Conservation (phyloP, 257 asterid genomes). For the Jaltomata sinuosa region DNA sequence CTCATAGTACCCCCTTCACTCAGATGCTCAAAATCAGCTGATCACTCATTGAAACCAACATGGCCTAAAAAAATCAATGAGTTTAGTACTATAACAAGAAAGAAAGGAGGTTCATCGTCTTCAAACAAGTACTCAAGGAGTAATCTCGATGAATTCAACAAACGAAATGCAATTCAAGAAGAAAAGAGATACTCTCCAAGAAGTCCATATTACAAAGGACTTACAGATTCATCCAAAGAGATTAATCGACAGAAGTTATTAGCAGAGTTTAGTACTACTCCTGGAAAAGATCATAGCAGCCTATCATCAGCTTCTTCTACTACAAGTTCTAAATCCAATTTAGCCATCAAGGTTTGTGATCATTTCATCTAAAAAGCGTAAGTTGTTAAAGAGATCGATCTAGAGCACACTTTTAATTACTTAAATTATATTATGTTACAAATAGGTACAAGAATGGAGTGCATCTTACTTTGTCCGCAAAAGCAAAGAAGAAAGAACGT, state of each 20-base stretch:
- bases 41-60: slow-evolving; percentile 28
- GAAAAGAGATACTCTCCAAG: slow-evolving; percentile 19
- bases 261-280: slow-evolving; percentile 30
- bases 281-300: slow-evolving; percentile 26
- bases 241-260: slow-evolving; percentile 34
- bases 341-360: slow-evolving; percentile 14
- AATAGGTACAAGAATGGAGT: slow-evolving; percentile 10
- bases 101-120: slow-evolving; percentile 10
- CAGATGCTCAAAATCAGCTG: slow-evolving; percentile 28
- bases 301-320: slow-evolving; percentile 8
- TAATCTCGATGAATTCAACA: slow-evolving; percentile 40
- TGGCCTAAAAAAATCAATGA: slow-evolving; percentile 30
- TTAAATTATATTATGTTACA: background rate
- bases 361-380: background rate
- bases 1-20: slow-evolving; percentile 10
- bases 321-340: slow-evolving; percentile 35
- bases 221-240: slow-evolving; percentile 39
- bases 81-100: no score
- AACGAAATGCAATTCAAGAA: slow-evolving; percentile 25
- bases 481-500: background rate
- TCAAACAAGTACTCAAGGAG: slow-evolving; percentile 25
- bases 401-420: background rate
- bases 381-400: background rate
- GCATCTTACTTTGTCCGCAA: background rate
- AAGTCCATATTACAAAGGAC: slow-evolving; percentile 72